phyloP scores from a whole-genome alignment of 2,329 filamentous ascomycete genomes.

The Xylaria sp. region DNA sequence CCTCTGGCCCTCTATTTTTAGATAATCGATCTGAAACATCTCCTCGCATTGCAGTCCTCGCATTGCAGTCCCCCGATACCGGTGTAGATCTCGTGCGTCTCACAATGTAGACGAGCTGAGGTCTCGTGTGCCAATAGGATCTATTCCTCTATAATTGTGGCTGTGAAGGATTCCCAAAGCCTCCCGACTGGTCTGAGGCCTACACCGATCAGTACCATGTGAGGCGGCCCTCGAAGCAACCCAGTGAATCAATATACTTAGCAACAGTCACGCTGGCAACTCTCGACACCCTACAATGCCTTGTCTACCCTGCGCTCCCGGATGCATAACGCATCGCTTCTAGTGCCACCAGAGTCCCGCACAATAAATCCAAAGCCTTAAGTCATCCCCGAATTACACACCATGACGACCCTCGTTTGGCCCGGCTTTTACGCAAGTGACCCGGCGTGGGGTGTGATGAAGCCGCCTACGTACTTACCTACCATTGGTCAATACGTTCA shows the following conservation, averaged over 20 bases:
- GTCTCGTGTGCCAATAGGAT: too few species aligned
- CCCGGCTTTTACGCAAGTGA: conserved; percentile 18
- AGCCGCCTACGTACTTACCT: conserved; percentile 7
- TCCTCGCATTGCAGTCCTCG: too few species aligned
- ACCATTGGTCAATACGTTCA: conserved; percentile 6
- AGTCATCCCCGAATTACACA: neutral
- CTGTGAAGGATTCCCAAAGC: too few species aligned
- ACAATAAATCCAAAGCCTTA: conserved; percentile 16
- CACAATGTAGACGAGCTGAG: too few species aligned
- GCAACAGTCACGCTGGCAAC: neutral
- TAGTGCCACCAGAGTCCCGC: conserved; percentile 1
- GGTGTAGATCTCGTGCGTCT: too few species aligned
- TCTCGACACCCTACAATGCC: conserved; percentile 1
- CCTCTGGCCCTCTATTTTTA: too few species aligned
- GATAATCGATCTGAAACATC: too few species aligned
- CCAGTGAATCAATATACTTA: conserved; percentile 8
- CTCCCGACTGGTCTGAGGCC: too few species aligned
- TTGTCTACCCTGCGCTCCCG: conserved; percentile 15
- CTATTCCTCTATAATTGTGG: too few species aligned
- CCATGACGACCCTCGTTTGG: conserved; percentile 16
- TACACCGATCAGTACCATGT: neutral
- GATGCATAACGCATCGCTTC: conserved; percentile 9
- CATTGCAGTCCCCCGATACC: too few species aligned
- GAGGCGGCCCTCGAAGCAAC: conserved; percentile 4
- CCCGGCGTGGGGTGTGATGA: conserved; percentile 5